These are phyloP conservation scores for Cryptosporidium canis DNA, from an alignment of 169 alveolate genomes.

Conservation along the genomic window DNA sequence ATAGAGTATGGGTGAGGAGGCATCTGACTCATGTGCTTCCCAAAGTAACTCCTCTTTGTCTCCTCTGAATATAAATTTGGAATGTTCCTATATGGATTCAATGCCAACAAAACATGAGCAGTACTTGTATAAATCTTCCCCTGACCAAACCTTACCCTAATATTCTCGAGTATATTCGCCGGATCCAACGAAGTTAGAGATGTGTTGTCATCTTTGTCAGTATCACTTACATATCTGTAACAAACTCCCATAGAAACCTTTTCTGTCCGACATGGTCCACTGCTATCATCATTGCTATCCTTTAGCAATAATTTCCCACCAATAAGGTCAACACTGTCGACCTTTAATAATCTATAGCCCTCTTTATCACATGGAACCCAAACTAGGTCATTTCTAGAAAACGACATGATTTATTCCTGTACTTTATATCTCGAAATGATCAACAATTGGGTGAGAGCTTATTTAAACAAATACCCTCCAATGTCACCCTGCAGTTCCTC, in stretches of 20 bases:
- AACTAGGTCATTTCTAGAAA: constrained; percentile 52
- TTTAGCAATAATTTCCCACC: constrained; percentile 7
- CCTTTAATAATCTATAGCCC: constrained; percentile 54
- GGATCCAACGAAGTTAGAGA: constrained; percentile 77
- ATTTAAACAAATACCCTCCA: not conserved
- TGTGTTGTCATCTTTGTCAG: constrained; percentile 76
- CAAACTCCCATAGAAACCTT: not conserved
- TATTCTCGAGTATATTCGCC: constrained; percentile 78
- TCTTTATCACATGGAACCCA: constrained; percentile 71
- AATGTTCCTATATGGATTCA: constrained; percentile 73
- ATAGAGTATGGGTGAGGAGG: constrained; percentile 77
- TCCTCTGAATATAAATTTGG: constrained; percentile 65
- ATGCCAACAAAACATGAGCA: constrained; percentile 71
- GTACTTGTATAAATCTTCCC: constrained; percentile 72
- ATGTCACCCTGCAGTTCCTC: too few species aligned
- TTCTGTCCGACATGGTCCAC: not conserved
- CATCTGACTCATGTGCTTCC: constrained; percentile 71
- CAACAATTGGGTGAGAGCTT: not conserved
- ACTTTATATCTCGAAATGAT: not conserved
- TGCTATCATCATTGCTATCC: constrained; percentile 12
- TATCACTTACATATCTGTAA: constrained; percentile 33
- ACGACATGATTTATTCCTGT: constrained; percentile 1
- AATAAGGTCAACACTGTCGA: constrained; percentile 35
- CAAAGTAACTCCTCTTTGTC: constrained; percentile 38
- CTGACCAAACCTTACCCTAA: constrained; percentile 68